Base-by-base conservation (phyloP, 1,284 basidiomycete genomes). In the Microbotryum violaceum region DNA sequence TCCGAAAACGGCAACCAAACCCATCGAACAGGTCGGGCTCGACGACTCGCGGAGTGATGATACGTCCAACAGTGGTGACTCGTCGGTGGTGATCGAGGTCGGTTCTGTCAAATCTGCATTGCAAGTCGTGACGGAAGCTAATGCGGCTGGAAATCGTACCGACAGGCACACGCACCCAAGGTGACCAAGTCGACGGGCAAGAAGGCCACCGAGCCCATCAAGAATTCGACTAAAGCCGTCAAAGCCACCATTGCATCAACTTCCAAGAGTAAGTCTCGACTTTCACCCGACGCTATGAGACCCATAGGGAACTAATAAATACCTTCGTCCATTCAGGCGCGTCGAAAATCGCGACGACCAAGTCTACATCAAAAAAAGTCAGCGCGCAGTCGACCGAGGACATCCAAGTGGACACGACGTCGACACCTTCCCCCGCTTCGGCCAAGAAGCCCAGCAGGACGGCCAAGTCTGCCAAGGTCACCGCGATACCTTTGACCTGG, bases 1-100 rank as follows among this genome's bases (percentile, higher is more conserved):
- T 29, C 42, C 27, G 18, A 42, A 37, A 23, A 12, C 57, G 21
- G 37, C 56, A 1, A 21, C 12, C 42, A 61, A 53, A 50, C 6
- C 55, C 10, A 57, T 47, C 12, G 56, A 25, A 48, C 56, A 61
- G 49, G 49, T 10, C 47, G 29, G 29, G 48, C 56, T 49, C 21
- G 56, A 49, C 16, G 23, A 23, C 31, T 57, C 33, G 56, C 49
- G 54, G 33, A 33, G 3, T 8, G 52, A 56, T 18, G 52, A 33
- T 31, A 53, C 58, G 37, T n/a, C 51, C 44, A 23, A 10, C 2
- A 29, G 27, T 21, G 27, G 12, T 25, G 18, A 49, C 54, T 25
- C 49, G 23, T 31, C n/a, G 50, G 54, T 21, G 14, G 21, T 46
- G 31, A 51, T 42, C 49, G 47, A 57, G 7, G 33, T 8, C 16